Conservation (phyloP, 352 stramenopile species). For the Phytophthora colocasiae region DNA sequence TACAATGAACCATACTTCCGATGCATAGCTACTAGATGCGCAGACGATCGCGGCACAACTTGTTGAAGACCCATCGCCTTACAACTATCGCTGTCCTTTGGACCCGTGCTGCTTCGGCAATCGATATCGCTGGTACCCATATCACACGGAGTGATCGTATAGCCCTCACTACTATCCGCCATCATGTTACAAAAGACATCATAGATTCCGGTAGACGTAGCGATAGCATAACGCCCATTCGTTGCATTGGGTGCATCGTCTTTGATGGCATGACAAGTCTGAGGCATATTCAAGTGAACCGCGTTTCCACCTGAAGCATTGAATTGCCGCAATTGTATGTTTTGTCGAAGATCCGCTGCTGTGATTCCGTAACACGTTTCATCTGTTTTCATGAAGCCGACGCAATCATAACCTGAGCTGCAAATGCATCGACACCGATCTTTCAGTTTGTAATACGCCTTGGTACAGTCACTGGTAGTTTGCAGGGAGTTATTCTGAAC, state of each 20-base stretch:
- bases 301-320: slow-evolving; percentile 26
- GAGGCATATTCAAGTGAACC: slow-evolving; percentile 66
- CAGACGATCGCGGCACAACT: slow-evolving; percentile 56
- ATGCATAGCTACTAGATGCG: slow-evolving; percentile 56
- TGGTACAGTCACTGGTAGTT: slow-evolving; percentile 32
- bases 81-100: slow-evolving; percentile 56
- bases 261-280: slow-evolving; percentile 66
- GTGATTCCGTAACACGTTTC: slow-evolving; percentile 52
- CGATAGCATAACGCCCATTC: slow-evolving; percentile 54
- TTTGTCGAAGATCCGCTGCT: slow-evolving; percentile 46
- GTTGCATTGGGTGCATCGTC: slow-evolving; percentile 29
- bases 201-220: slow-evolving; percentile 48
- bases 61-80: slow-evolving; percentile 58
- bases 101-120: slow-evolving; percentile 42
- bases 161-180: slow-evolving; percentile 54
- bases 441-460: slow-evolving; percentile 35
- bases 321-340: slow-evolving; percentile 39
- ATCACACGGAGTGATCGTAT: slow-evolving; percentile 62
- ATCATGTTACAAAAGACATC: slow-evolving; percentile 66
- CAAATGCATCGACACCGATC: slow-evolving; percentile 63
- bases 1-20: slow-evolving; percentile 52
- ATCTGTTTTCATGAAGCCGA: slow-evolving; percentile 51
- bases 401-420: slow-evolving; percentile 35
- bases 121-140: slow-evolving; percentile 35
- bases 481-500: slow-evolving; percentile 43